Conservation (phyloP, 148 eudicot genomes). For the Heliamphora exappendiculata region DNA sequence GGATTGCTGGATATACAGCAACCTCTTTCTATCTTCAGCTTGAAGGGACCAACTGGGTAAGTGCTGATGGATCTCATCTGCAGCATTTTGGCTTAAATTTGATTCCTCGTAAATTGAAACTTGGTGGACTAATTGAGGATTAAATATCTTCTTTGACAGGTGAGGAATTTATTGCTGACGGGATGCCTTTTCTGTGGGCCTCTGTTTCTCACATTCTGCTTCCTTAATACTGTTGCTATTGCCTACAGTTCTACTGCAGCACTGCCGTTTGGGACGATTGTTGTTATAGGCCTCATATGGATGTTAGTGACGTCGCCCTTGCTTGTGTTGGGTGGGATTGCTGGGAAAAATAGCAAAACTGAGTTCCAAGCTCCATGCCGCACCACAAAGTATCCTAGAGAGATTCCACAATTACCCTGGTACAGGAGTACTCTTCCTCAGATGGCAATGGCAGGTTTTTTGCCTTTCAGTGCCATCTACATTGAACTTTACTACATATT, state of each 20-base stretch:
- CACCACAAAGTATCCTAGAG: slow-evolving; percentile 31
- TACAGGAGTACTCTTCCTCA: slow-evolving; percentile 29
- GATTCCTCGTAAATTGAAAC: background rate
- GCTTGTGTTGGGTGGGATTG: slow-evolving; percentile 32
- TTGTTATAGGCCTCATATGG: slow-evolving; percentile 26
- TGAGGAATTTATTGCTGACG: slow-evolving; percentile 24
- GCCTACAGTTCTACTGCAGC: slow-evolving; percentile 24
- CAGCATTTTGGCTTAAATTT: background rate
- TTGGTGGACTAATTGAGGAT: background rate
- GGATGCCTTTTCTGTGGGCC: slow-evolving; percentile 33
- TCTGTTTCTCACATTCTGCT: slow-evolving; percentile 25
- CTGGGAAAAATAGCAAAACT: slow-evolving; percentile 26
- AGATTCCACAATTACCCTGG: slow-evolving; percentile 29
- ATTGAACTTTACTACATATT: slow-evolving; percentile 26
- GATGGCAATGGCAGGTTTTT: slow-evolving; percentile 33
- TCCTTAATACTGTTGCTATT: slow-evolving; percentile 30
- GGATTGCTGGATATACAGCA: slow-evolving; percentile 20
- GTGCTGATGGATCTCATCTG: background rate
- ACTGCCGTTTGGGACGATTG: slow-evolving; percentile 26
- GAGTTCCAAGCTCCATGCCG: slow-evolving; percentile 33
- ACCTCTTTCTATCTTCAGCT: slow-evolving; percentile 17
- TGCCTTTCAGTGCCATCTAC: slow-evolving; percentile 30
- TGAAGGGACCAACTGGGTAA: slow-evolving; percentile 28
- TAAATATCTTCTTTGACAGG: slow-evolving; percentile 11
- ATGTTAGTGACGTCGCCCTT: slow-evolving; percentile 25